A percentile compares a stretch with the other conserved stretches of the same genome.
Evolutionary conservation across 257 asterid species (phyloP).

Genomic region (Oldenlandia corymbosa): DNA sequence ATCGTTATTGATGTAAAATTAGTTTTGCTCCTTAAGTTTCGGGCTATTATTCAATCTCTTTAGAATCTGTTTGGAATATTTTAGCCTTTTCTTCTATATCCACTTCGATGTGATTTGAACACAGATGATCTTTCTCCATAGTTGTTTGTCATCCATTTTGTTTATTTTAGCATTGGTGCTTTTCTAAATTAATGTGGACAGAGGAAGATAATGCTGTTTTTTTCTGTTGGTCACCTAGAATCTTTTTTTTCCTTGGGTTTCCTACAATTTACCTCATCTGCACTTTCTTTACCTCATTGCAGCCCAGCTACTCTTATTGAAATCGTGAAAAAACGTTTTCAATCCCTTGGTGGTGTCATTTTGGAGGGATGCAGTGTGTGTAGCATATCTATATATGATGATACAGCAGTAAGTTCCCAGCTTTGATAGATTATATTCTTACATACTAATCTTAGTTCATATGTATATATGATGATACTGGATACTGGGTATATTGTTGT

Average conservation of each 20-base stretch:
- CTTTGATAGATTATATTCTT: neutral
- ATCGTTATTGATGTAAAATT: too few relatives aligned
- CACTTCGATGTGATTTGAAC: neutral
- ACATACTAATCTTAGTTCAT: too few relatives aligned
- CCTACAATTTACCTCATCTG: neutral
- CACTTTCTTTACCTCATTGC: conserved; percentile 8
- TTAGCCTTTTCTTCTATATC: conserved; percentile 1
- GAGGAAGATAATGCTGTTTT: neutral
- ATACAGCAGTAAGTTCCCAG: conserved; percentile 63
- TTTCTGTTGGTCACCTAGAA: neutral
- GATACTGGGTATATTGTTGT: too few relatives aligned
- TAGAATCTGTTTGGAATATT: too few relatives aligned
- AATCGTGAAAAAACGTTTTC: conserved; percentile 58
- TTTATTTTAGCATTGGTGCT: neutral
- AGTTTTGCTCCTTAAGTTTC: too few relatives aligned
- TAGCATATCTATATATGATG: conserved; percentile 55
- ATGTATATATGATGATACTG: too few relatives aligned
- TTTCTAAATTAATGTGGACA: too few relatives aligned
- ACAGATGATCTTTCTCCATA: neutral
- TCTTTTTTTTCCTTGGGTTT: neutral
- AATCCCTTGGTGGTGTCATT: conserved; percentile 72
- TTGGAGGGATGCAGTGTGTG: conserved; percentile 73
- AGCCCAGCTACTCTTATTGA: conserved; percentile 88
- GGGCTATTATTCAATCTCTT: too few relatives aligned
- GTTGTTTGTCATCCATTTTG: too few relatives aligned